Evolutionary conservation across 768 basidiomycete genomes (phyloP), one percentile per base, ranked within the genome.

Genomic region (Leccinum subgranulosum): DNA sequence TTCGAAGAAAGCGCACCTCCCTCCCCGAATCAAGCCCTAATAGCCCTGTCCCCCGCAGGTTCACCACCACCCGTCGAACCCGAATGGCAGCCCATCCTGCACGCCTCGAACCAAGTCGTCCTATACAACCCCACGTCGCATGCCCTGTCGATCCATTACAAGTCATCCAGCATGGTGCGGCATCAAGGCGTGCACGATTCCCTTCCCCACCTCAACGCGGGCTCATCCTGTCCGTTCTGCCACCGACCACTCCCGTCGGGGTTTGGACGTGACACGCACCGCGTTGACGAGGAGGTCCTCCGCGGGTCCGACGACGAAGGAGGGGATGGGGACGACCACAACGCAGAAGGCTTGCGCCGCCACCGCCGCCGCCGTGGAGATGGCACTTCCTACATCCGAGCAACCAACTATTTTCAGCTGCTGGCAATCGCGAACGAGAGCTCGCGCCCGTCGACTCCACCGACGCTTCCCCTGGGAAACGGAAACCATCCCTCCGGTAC

Each of bases 41-140:
- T 72, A 17, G 60, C 72, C 1, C 51, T 73, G 6, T 59, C 61
- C 25, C 66, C 64, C 15, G 21, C 53, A 1, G 2, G 14, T 19
- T 43, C 41, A 9, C 41, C 41, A 2, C 41, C 19, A 19, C 41
- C 4, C 2, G 19, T 19, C 9, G 68, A 66, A 5, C 66, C 66
- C 2, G 75, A 84, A 56, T 93, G 91, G 91, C 87, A 81, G 54
- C 86, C 90, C 1, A 91, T 94, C 59, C 77, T 92, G 17, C 90
- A 91, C 48, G 81, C 81, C n/a, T 86, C 88, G 1, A 89, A 91
- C 71, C 90, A 93, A 65, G 86, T 94, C 34, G 92, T 94, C 15
- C 79, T 94, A 8, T 94, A 93, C 75, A 91, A 94, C 67, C 86
- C 92, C 0, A 86, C 82, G 2, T 92, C 88, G 1, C 92, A 94